Percentiles rank a stretch among this genome's conserved stretches.
phyloP scores from a whole-genome alignment of 345 rosid species.

The Lumnitzera littorea region DNA sequence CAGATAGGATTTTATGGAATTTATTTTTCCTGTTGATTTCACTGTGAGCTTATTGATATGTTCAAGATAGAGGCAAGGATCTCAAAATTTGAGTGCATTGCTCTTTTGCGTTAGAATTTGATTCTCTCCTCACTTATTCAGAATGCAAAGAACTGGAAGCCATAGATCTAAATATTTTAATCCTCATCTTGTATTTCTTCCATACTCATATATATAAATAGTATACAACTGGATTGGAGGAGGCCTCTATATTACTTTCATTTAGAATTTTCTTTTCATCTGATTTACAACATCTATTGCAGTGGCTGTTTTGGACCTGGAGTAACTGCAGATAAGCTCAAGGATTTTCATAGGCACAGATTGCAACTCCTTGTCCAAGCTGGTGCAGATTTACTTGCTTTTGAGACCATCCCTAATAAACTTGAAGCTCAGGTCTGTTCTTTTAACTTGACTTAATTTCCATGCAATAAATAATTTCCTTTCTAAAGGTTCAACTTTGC shows the following conservation, averaged over 20 bases:
- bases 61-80: not conserved
- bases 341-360: slow-evolving; percentile 81
- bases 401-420: slow-evolving; percentile 88
- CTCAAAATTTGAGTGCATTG: not conserved
- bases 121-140: not conserved
- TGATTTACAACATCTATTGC: slow-evolving; percentile 7
- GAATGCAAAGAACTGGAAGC: not conserved
- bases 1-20: too few relatives aligned
- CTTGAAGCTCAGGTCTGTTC: slow-evolving; percentile 79
- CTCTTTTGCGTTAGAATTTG: too few relatives aligned
- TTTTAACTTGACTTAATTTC: not conserved
- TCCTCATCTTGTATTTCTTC: not conserved
- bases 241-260: not conserved
- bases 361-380: slow-evolving; percentile 77
- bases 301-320: slow-evolving; percentile 69
- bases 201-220: not conserved
- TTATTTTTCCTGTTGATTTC: too few relatives aligned
- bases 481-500: not conserved
- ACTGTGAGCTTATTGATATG: too few relatives aligned
- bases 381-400: slow-evolving; percentile 83
- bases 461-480: not conserved
- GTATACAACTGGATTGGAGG: too few relatives aligned
- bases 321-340: slow-evolving; percentile 52
- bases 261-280: not conserved
- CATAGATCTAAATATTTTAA: too few relatives aligned